Evolutionary conservation across 2,329 filamentous ascomycete genomes (phyloP).

Genomic region (Diplodia scrobiculata): DNA sequence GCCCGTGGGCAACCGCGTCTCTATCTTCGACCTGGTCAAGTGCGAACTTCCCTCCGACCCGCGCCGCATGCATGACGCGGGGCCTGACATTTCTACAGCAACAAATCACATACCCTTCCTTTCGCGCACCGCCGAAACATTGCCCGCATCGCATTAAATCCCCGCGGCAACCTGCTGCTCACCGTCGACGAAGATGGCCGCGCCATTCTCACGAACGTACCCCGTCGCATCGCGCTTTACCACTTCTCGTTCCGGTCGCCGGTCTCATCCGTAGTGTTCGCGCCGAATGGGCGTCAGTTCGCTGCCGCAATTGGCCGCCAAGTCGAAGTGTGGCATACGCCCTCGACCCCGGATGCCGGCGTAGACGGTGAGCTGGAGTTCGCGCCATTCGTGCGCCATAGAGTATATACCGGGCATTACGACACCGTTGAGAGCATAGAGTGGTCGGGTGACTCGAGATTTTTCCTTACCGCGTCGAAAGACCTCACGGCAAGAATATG

Average conservation of each 20-base stretch:
- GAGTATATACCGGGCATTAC: constrained; percentile 84
- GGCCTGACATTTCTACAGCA: constrained; percentile 53
- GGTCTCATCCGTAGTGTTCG: constrained; percentile 83
- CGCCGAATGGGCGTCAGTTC: constrained; percentile 87
- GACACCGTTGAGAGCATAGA: constrained; percentile 83
- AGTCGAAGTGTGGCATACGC: constrained; percentile 95
- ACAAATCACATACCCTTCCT: constrained; percentile 82
- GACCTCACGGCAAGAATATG: constrained; percentile 93
- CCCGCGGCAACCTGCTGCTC: constrained; percentile 86
- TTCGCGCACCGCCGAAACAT: constrained; percentile 97
- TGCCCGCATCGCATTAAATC: constrained; percentile 80
- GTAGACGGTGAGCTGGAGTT: constrained; percentile 85
- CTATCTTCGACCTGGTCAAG: constrained; percentile 96
- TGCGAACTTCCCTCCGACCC: constrained; percentile 50
- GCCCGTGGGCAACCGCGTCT: constrained; percentile 92
- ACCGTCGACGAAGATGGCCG: constrained; percentile 92
- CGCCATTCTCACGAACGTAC: constrained; percentile 89
- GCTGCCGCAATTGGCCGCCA: constrained; percentile 83
- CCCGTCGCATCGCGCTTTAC: constrained; percentile 81
- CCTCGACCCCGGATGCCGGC: constrained; percentile 80
- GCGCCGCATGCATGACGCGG: neutral
- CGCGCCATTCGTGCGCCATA: constrained; percentile 87
- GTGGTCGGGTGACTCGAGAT: constrained; percentile 95
- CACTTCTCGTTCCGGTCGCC: constrained; percentile 91
- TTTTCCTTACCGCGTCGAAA: constrained; percentile 89